Evolutionary conservation across 2,329 filamentous ascomycete genomes (phyloP).

Genomic region (Falciphora oryzae): DNA sequence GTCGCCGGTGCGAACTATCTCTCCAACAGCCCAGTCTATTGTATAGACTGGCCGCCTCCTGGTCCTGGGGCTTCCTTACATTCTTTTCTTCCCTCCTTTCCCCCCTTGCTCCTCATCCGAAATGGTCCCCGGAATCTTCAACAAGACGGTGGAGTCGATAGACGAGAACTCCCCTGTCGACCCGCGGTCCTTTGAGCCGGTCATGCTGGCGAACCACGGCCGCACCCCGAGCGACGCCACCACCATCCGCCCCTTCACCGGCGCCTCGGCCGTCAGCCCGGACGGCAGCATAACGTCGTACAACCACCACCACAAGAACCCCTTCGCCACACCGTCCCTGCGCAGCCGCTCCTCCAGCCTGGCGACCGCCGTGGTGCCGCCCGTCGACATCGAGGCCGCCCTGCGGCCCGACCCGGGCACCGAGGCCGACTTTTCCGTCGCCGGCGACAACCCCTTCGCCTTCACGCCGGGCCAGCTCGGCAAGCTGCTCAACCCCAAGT

Average conservation of each 20-base stretch:
- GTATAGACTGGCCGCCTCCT: constrained; percentile 2
- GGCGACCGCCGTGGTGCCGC: background rate
- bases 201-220: constrained; percentile 2
- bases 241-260: constrained; percentile 5
- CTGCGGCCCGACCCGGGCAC: constrained; percentile 65
- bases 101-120: constrained; percentile 24
- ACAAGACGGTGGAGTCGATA: constrained; percentile 17
- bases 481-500: constrained; percentile 78
- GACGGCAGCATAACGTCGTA: constrained; percentile 19
- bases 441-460: constrained; percentile 61
- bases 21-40: constrained; percentile 3
- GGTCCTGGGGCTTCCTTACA: background rate
- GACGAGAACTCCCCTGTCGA: constrained; percentile 5
- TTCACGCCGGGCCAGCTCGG: constrained; percentile 67
- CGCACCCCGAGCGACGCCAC: constrained; percentile 4
- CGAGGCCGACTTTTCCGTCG: constrained; percentile 62
- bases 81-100: background rate
- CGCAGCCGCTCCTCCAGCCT: constrained; percentile 4
- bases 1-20: background rate
- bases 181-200: background rate
- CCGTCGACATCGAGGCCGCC: constrained; percentile 43
- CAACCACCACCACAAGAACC: constrained; percentile 19
- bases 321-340: constrained; percentile 3
- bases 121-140: constrained; percentile 61
- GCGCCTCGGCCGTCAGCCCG: constrained; percentile 10